Evolutionary conservation across 495 filamentous ascomycete species (phyloP), one percentile per base, ranked within the genome.

Genomic region (Hypoxylon perforatum): DNA sequence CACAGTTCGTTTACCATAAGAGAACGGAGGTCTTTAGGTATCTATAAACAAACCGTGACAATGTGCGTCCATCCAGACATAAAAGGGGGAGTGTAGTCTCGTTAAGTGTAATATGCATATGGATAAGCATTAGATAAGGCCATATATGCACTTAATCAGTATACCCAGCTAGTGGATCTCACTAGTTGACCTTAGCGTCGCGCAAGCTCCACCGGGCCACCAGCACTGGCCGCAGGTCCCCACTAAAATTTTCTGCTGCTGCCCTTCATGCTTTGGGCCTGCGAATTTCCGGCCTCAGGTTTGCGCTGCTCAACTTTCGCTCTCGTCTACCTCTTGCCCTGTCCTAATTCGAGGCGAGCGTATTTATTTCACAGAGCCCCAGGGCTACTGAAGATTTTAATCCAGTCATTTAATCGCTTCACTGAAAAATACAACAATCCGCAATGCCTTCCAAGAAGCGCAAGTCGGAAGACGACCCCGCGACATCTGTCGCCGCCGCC

Each of bases 161-260:
- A 7, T 28, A 28, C 25, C 25, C 7, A 28, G 25, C 25, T 28
- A 28, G 25, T 28, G 25, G n/a, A n/a, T n/a, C n/a, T n/a, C n/a
- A 28, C 25, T 28, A 28, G 25, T 28, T 3, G 25, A 7, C 25
- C 25, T 28, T 42, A 25, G 21, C 14, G 15, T 11, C 11, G 12
- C 25, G 7, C 7, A 28, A 28, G 51, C 53, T 23, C 61, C 61
- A 63, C 44, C 42, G 2, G 11, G 15, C 19, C 12, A 38, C 15
- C 18, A 39, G 2, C 25, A 30, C 39, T 15, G 25, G 54, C 22
- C 19, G 39, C 45, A 57, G 15, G 19, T 18, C 0, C 19, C 61
- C 61, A 48, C 54, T 58, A 58, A 65, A 65, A 65, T 65, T 65
- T 65, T 58, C 54, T 57, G 54, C 47, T 41, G 3, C 12, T 21